Evolutionary conservation across 768 basidiomycete genomes (phyloP).

Genomic region (Serendipita sp.): DNA sequence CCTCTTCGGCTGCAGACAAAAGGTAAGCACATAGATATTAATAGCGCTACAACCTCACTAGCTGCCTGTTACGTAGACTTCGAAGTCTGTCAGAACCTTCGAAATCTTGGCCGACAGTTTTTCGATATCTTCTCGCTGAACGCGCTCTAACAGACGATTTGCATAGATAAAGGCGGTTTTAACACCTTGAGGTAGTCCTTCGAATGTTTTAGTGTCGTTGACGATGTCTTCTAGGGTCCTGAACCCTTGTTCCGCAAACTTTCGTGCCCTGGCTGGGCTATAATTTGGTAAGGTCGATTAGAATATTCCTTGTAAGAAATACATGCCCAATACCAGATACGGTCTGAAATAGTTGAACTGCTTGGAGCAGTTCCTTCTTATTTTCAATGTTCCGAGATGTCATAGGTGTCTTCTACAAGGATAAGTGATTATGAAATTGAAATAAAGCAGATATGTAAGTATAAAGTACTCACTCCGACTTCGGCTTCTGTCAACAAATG

Average conservation of each 20-base stretch:
- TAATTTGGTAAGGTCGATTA: not conserved
- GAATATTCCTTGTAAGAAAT: not conserved
- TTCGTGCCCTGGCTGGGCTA: slow-evolving; percentile 21
- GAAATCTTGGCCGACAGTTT: not conserved
- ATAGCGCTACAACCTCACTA: slow-evolving; percentile 30
- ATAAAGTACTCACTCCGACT: slow-evolving; percentile 13
- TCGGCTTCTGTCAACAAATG: slow-evolving; percentile 23
- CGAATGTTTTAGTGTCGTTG: slow-evolving; percentile 21
- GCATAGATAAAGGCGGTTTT: slow-evolving; percentile 27
- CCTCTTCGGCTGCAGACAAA: slow-evolving; percentile 33
- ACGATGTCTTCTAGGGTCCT: slow-evolving; percentile 27
- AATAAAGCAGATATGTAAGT: not conserved
- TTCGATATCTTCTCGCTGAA: slow-evolving; percentile 29
- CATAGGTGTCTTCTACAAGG: slow-evolving; percentile 6
- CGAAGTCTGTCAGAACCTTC: slow-evolving; percentile 36
- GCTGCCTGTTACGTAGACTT: slow-evolving; percentile 35
- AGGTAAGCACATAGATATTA: not conserved
- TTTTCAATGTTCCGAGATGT: slow-evolving; percentile 13
- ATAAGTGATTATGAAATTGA: not conserved
- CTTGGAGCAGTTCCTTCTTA: slow-evolving; percentile 15
- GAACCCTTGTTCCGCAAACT: slow-evolving; percentile 39
- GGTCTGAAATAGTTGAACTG: slow-evolving; percentile 21
- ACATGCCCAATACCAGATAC: slow-evolving; percentile 36
- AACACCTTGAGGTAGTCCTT: slow-evolving; percentile 26
- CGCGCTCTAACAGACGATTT: slow-evolving; percentile 22